Conservation (phyloP, 139 green algal genomes). For the Tetradesmus lagerheimii region DNA sequence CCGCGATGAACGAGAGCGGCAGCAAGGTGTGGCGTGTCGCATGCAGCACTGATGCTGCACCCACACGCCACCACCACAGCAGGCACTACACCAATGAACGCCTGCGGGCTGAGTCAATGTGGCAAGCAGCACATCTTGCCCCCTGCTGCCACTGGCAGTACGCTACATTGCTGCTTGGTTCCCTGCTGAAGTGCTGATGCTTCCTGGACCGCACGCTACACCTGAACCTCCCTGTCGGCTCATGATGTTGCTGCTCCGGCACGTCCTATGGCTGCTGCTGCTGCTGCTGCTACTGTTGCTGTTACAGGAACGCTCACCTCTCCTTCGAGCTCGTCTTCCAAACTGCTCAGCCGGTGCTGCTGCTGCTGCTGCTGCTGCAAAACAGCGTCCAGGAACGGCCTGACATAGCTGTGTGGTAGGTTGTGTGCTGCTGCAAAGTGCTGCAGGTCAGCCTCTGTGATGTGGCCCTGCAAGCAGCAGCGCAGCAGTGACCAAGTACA, state of each 20-base stretch:
- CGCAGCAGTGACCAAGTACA: background rate
- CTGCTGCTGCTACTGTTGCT: background rate
- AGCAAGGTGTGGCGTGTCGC: too few species aligned
- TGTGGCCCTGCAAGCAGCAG: conserved; percentile 23
- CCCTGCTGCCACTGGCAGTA: too few species aligned
- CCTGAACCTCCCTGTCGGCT: too few species aligned
- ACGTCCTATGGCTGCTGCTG: conserved; percentile 16
- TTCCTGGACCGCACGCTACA: too few species aligned
- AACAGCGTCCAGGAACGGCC: conserved; percentile 46
- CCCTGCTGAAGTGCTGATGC: too few species aligned
- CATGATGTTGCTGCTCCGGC: background rate
- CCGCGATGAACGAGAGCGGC: background rate
- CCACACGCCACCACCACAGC: too few species aligned
- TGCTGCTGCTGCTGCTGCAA: conserved; percentile 20
- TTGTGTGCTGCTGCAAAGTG: conserved; percentile 33
- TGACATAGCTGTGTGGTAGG: conserved; percentile 47
- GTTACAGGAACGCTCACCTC: background rate
- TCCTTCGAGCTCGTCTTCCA: background rate
- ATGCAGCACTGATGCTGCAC: too few species aligned
- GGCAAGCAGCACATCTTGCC: too few species aligned
- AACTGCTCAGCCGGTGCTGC: conserved; percentile 10
- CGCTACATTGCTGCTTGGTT: too few species aligned
- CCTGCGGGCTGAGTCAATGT: too few species aligned
- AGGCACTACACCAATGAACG: too few species aligned
- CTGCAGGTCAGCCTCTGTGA: conserved; percentile 47